A percentile compares a stretch with the other conserved stretches of the same genome.
phyloP scores from a whole-genome alignment of 2,329 filamentous ascomycete species.

The Ceratocystis cacaofunesta region DNA sequence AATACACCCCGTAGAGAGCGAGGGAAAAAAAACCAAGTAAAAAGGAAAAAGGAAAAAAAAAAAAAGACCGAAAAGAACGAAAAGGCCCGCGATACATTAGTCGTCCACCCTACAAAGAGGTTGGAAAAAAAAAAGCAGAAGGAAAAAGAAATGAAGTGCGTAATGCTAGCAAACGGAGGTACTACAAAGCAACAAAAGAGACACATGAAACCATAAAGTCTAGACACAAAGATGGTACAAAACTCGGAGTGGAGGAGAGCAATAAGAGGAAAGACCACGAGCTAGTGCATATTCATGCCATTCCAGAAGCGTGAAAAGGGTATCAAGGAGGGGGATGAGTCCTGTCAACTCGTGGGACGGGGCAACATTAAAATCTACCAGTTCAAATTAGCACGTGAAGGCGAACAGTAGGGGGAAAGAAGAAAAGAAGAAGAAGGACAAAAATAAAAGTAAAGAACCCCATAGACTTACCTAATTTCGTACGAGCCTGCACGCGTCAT shows the following conservation, averaged over 20 bases:
- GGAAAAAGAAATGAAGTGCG: background rate
- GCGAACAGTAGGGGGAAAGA: background rate
- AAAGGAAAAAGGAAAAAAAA: background rate
- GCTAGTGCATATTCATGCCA: background rate
- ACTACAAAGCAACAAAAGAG: constrained; percentile 1
- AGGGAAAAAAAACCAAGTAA: background rate
- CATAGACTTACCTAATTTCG: constrained; percentile 61
- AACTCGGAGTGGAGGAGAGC: too few species aligned
- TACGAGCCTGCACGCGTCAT: constrained; percentile 98
- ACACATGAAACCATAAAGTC: constrained; percentile 10
- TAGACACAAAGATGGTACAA: background rate
- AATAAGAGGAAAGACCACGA: background rate
- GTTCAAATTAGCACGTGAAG: constrained; percentile 15
- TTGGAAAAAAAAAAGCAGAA: background rate
- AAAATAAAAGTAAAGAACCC: too few species aligned
- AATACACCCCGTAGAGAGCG: background rate
- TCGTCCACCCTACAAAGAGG: background rate
- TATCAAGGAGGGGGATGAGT: constrained; percentile 16
- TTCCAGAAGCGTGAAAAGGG: constrained; percentile 14
- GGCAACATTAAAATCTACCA: constrained; percentile 24
- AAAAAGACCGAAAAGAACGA: background rate
- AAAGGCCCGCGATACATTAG: background rate
- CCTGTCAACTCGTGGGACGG: constrained; percentile 1
- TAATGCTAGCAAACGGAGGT: constrained; percentile 1
- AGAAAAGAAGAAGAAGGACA: too few species aligned